phyloP scores from a whole-genome alignment of 371 early-diverging fungal species.

The Mortierella sp. region DNA sequence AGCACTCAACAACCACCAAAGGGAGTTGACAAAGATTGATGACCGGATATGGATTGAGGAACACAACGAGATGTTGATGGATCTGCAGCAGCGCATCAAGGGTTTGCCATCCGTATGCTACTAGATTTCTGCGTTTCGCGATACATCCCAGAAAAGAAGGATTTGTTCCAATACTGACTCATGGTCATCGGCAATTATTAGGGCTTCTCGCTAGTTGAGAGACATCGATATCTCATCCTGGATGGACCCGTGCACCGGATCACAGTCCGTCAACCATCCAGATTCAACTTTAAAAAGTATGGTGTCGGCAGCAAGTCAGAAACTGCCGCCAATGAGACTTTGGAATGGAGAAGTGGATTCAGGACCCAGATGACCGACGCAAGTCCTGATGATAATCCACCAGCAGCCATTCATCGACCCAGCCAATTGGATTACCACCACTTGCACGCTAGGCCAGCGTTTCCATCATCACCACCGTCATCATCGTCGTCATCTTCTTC shows the following conservation, averaged over 20 bases:
- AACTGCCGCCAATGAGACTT: conserved; percentile 2
- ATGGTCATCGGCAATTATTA: too few relatives aligned
- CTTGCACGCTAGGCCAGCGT: conserved; percentile 37
- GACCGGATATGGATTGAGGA: conserved; percentile 52
- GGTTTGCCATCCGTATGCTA: conserved; percentile 41
- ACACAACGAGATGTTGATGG: conserved; percentile 52
- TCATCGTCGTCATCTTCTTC: conserved; percentile 23
- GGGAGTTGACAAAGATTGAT: conserved; percentile 47
- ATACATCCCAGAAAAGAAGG: too few relatives aligned
- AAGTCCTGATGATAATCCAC: conserved; percentile 8
- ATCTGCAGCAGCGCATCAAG: conserved; percentile 51
- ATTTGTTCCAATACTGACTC: too few relatives aligned
- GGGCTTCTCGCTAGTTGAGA: conserved; percentile 47
- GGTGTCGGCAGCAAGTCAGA: conserved; percentile 21
- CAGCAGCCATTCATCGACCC: conserved; percentile 23
- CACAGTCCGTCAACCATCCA: conserved; percentile 28
- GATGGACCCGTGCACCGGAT: conserved; percentile 50
- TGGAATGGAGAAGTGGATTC: conserved; percentile 40
- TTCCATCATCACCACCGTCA: conserved; percentile 19
- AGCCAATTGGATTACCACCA: conserved; percentile 45
- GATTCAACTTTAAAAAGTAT: conserved; percentile 14
- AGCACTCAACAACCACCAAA: conserved; percentile 36
- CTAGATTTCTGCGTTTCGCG: too few relatives aligned
- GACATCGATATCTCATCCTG: conserved; percentile 44
- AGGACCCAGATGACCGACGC: conserved; percentile 10